Conservation (phyloP, 2,329 filamentous ascomycete species). For the Aspergillus ibericus region DNA sequence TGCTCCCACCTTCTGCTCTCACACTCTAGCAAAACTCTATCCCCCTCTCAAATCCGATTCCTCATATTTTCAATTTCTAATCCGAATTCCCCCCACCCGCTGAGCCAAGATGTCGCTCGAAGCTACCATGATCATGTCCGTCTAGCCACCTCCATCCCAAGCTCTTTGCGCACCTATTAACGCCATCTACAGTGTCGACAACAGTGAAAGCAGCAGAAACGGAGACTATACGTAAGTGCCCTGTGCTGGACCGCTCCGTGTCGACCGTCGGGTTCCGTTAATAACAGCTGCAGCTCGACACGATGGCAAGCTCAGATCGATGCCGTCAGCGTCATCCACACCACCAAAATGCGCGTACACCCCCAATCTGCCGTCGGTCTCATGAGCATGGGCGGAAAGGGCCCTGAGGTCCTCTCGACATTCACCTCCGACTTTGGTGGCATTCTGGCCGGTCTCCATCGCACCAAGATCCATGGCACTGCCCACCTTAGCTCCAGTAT, state of each 20-base stretch:
- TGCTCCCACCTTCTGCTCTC: conserved; percentile 4
- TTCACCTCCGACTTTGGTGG: conserved; percentile 95
- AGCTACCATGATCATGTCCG: conserved; percentile 92
- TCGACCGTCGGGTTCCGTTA: conserved; percentile 13
- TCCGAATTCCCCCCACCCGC: conserved; percentile 7
- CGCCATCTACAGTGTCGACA: conserved; percentile 69
- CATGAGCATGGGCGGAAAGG: conserved; percentile 98
- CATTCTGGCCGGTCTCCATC: conserved; percentile 86
- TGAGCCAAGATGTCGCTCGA: conserved; percentile 87
- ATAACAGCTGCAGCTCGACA: conserved; percentile 65
- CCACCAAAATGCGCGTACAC: conserved; percentile 90
- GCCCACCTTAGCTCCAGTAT: conserved; percentile 90
- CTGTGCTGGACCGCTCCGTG: not conserved
- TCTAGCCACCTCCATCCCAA: conserved; percentile 6
- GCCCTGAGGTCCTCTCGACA: conserved; percentile 95
- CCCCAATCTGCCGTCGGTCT: conserved; percentile 95
- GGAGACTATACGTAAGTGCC: conserved; percentile 71
- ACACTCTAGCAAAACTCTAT: not conserved
- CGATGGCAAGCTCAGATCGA: conserved; percentile 96
- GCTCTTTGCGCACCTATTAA: conserved; percentile 20
- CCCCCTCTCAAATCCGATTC: not conserved
- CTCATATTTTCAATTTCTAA: conserved; percentile 3
- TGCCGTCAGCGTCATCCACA: conserved; percentile 92
- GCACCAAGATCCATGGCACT: conserved; percentile 88
- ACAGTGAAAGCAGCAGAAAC: conserved; percentile 97